Evolutionary conservation across 345 rosid genomes (phyloP).

Genomic region (Dovyalis caffra): DNA sequence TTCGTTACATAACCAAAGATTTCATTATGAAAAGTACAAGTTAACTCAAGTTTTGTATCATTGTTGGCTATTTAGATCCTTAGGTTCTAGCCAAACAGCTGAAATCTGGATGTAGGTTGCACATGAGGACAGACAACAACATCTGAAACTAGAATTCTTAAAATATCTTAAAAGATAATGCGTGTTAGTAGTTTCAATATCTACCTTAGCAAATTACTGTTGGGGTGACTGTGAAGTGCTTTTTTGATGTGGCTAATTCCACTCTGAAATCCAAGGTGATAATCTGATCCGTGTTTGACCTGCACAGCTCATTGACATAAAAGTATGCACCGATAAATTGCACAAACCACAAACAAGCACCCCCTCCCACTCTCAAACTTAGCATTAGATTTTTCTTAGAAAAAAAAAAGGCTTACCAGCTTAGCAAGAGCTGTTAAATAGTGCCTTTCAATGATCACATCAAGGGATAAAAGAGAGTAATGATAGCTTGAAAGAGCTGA

Average conservation of each 20-base stretch:
- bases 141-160: not conserved
- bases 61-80: not conserved
- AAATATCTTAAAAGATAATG: not conserved
- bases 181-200: slow-evolving; percentile 8
- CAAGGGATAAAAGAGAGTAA: slow-evolving; percentile 45
- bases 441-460: slow-evolving; percentile 66
- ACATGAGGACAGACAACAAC: not conserved
- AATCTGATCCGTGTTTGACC: slow-evolving; percentile 66
- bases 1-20: too few species aligned
- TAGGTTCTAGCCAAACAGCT: not conserved
- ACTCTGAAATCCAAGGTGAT: slow-evolving; percentile 57
- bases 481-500: slow-evolving; percentile 59
- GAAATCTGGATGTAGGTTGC: not conserved
- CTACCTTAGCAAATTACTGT: slow-evolving; percentile 74
- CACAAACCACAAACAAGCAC: not conserved
- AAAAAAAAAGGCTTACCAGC: slow-evolving; percentile 56
- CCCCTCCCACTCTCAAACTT: too few species aligned
- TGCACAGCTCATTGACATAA: slow-evolving; percentile 34
- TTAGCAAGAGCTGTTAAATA: slow-evolving; percentile 71
- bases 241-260: slow-evolving; percentile 76
- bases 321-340: slow-evolving; percentile 1
- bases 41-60: not conserved
- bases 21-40: too few species aligned
- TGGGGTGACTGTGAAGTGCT: slow-evolving; percentile 76
- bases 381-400: too few species aligned